Conservation (phyloP, 225 moss, liverwort and hornwort species). For the Marchantia paleacea region DNA sequence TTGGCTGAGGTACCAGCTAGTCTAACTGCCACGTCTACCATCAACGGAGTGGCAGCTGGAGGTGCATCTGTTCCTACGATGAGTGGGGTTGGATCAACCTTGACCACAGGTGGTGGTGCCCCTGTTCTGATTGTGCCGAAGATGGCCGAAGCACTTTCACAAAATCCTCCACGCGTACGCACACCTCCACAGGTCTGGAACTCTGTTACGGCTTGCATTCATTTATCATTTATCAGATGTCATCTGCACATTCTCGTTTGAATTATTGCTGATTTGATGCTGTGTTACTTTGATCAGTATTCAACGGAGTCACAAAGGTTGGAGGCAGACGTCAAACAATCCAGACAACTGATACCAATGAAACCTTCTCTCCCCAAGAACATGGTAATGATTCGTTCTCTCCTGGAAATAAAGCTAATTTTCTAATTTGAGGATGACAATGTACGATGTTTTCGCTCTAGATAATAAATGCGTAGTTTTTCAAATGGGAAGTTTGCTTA, state of each 20-base stretch:
- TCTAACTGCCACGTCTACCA: conserved; percentile 35
- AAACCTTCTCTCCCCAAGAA: conserved; percentile 72
- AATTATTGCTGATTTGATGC: neutral
- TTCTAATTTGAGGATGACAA: too few relatives aligned
- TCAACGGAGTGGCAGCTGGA: conserved; percentile 53
- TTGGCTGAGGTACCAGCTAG: conserved; percentile 79
- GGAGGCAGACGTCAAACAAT: conserved; percentile 74
- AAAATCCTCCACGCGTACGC: conserved; percentile 87
- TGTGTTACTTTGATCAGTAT: conserved; percentile 39
- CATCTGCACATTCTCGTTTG: neutral
- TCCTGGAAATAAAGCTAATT: too few relatives aligned
- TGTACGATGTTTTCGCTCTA: too few relatives aligned
- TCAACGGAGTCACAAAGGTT: conserved; percentile 66
- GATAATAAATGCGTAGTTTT: too few relatives aligned
- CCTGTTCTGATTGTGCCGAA: conserved; percentile 51
- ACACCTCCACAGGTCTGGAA: conserved; percentile 81
- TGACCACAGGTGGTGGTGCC: conserved; percentile 36
- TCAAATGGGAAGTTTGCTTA: too few relatives aligned
- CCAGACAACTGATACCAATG: conserved; percentile 83
- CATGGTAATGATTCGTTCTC: conserved; percentile 43
- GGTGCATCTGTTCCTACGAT: conserved; percentile 33
- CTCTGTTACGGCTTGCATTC: neutral
- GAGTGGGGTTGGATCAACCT: conserved; percentile 31
- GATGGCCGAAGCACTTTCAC: conserved; percentile 78
- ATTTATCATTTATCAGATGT: neutral